Percentiles rank a stretch among this genome's conserved stretches.
These are phyloP conservation scores for Thalassiosira mediterranea DNA, from an alignment of 352 stramenopile genomes.

Conservation along the genomic window DNA sequence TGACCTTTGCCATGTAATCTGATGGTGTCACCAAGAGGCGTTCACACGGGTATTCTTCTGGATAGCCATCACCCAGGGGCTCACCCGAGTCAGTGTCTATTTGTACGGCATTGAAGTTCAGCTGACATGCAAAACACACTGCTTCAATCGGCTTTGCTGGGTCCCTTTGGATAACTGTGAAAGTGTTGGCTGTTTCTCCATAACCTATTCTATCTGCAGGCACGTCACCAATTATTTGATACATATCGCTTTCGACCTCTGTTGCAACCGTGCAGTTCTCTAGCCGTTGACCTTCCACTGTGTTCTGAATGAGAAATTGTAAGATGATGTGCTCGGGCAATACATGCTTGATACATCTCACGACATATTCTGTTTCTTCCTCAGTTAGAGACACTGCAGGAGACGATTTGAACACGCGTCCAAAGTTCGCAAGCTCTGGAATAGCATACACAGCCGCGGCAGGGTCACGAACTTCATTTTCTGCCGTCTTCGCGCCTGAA, in stretches of 20 bases:
- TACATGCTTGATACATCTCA: conserved; percentile 96
- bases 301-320: conserved; percentile 98
- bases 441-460: conserved; percentile 96
- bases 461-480: conserved; percentile 77
- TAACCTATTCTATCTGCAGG: conserved; percentile 89
- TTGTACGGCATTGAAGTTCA: conserved; percentile 95
- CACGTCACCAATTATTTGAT: conserved; percentile 90
- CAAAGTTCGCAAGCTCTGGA: conserved; percentile 92
- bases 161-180: conserved; percentile 91
- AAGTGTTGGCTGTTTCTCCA: conserved; percentile 92
- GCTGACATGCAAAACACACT: conserved; percentile 92
- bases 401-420: conserved; percentile 92
- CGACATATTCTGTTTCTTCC: conserved; percentile 97
- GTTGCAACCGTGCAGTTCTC: conserved; percentile 88
- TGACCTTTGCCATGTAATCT: conserved; percentile 97
- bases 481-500: conserved; percentile 42
- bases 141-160: conserved; percentile 85
- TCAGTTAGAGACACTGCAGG: conserved; percentile 92
- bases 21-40: conserved; percentile 93
- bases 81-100: conserved; percentile 94
- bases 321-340: conserved; percentile 95
- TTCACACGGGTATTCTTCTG: conserved; percentile 99
- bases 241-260: conserved; percentile 90
- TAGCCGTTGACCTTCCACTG: conserved; percentile 96
- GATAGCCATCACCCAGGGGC: conserved; percentile 88